Evolutionary conservation across 306 rosid genomes (phyloP).

Genomic region (Dalbergia cultrata): DNA sequence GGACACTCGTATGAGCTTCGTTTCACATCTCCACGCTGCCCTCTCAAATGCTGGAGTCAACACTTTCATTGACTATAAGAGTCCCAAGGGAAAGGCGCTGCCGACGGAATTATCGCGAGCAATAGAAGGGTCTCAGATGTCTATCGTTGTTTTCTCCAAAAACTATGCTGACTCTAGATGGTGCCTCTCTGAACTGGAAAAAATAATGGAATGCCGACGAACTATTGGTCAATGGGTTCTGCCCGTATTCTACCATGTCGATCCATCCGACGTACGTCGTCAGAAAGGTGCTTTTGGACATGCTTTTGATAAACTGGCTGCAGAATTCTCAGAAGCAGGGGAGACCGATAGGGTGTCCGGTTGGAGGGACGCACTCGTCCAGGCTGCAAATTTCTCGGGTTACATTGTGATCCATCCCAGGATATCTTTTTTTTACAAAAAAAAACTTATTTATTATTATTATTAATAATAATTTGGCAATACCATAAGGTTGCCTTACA

Average conservation of each 20-base stretch:
- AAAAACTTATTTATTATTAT: too few species aligned
- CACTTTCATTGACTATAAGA: slow-evolving; percentile 4
- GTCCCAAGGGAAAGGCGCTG: not conserved
- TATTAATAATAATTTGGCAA: too few species aligned
- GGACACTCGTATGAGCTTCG: not conserved
- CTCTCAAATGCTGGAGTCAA: slow-evolving; percentile 11
- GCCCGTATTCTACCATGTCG: not conserved
- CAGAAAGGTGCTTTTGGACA: not conserved
- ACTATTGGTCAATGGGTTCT: not conserved
- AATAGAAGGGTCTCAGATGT: slow-evolving; percentile 19
- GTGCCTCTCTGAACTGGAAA: slow-evolving; percentile 32
- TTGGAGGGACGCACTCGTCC: not conserved
- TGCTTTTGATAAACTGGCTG: not conserved
- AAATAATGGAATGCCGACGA: not conserved
- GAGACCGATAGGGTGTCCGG: not conserved
- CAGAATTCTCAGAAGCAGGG: too few species aligned
- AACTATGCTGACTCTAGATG: slow-evolving; percentile 23
- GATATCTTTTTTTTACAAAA: not conserved
- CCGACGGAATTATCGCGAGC: not conserved
- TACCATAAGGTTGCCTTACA: too few species aligned
- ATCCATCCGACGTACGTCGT: not conserved
- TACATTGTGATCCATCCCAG: not conserved
- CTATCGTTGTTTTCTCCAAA: not conserved
- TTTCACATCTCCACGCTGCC: not conserved
- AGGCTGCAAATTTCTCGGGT: not conserved